phyloP scores from a whole-genome alignment of 2,329 filamentous ascomycete species.

The Graphilbum sp. region DNA sequence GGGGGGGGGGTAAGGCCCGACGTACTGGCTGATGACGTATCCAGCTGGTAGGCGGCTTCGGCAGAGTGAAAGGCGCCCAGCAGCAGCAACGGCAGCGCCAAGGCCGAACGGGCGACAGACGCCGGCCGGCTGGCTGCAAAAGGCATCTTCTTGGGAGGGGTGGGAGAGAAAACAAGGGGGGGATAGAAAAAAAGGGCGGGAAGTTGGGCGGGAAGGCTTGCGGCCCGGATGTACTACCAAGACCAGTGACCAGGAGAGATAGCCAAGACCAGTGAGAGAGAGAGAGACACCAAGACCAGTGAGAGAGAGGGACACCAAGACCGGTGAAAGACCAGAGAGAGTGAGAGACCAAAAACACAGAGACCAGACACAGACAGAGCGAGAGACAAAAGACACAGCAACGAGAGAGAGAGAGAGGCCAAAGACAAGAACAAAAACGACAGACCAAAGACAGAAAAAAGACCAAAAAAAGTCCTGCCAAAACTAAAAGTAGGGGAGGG shows the following conservation, averaged over 20 bases:
- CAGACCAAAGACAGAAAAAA: too few species aligned
- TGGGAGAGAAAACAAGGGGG: too few species aligned
- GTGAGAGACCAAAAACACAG: neutral
- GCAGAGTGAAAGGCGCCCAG: neutral
- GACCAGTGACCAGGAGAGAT: neutral
- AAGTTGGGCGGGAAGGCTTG: too few species aligned
- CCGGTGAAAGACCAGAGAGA: neutral
- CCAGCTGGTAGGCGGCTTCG: conserved; percentile 5
- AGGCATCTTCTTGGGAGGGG: neutral
- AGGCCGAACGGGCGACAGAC: neutral
- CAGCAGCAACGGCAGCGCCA: neutral
- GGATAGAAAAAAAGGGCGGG: too few species aligned
- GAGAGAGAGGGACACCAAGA: too few species aligned
- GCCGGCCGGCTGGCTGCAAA: neutral
- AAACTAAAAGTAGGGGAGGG: too few species aligned
- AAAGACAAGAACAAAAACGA: neutral
- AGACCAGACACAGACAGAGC: neutral
- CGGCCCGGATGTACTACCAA: neutral
- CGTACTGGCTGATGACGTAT: conserved; percentile 4
- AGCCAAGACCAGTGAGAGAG: neutral
- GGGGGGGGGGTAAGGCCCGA: neutral
- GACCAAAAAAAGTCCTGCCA: too few species aligned
- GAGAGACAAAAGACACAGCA: neutral
- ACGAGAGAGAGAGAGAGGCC: neutral
- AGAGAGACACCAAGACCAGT: neutral